These are phyloP conservation scores for Pseudocercospora ulei DNA, from an alignment of 2,329 filamentous ascomycete species.

Conservation along the genomic window DNA sequence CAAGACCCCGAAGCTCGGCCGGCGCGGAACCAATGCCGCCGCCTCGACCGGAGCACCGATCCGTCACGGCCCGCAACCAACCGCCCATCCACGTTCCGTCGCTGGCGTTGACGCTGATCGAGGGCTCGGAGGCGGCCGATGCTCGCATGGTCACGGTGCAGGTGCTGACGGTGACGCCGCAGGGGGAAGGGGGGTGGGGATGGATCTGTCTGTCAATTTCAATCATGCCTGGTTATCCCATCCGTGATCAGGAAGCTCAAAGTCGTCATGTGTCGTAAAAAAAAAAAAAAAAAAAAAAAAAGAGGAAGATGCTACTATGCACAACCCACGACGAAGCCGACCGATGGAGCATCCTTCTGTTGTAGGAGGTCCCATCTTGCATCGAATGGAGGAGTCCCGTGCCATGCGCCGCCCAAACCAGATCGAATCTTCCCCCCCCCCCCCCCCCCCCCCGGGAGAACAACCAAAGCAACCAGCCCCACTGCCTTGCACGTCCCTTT, in stretches of 20 bases:
- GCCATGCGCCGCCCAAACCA: constrained; percentile 4
- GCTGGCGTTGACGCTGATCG: too few relatives aligned
- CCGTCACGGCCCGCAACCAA: too few relatives aligned
- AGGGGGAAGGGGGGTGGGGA: too few relatives aligned
- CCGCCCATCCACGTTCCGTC: too few relatives aligned
- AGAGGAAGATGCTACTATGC: constrained; percentile 1
- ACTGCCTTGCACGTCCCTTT: constrained; percentile 7
- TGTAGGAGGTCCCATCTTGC: constrained; percentile 1
- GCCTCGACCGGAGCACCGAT: too few relatives aligned
- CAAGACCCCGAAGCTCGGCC: too few relatives aligned
- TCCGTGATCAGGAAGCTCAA: constrained; percentile 1
- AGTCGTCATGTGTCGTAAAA: constrained; percentile 6
- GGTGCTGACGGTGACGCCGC: too few relatives aligned
- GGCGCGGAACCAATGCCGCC: too few relatives aligned
- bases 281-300: background rate
- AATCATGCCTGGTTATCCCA: constrained; percentile 3
- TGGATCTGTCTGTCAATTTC: background rate
- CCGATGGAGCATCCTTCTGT: background rate
- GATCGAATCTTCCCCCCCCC: background rate
- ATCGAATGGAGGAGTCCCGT: background rate
- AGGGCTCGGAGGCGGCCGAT: too few relatives aligned
- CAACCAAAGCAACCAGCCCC: constrained; percentile 7
- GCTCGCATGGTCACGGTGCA: too few relatives aligned
- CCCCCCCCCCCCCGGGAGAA: background rate
- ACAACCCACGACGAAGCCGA: background rate